These are phyloP conservation scores for Gynochthodes officinalis DNA, from an alignment of 257 asterid species.

Conservation along the genomic window DNA sequence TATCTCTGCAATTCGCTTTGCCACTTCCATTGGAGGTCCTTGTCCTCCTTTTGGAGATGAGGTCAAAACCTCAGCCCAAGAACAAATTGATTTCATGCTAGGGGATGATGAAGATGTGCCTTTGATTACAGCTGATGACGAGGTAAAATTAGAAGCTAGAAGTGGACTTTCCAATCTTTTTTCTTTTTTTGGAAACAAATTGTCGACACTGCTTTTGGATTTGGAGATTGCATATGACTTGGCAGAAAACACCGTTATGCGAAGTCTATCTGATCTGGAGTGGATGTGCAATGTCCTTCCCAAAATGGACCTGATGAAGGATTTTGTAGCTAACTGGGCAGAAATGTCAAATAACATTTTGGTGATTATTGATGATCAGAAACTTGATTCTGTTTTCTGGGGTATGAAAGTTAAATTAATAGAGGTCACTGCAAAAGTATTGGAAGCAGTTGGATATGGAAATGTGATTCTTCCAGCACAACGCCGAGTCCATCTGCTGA, in stretches of 20 bases:
- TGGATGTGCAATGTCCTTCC: conserved; percentile 64
- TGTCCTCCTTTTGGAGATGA: conserved; percentile 60
- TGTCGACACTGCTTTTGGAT: conserved; percentile 36
- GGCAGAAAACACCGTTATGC: conserved; percentile 34
- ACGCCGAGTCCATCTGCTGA: conserved; percentile 46
- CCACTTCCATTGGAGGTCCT: conserved; percentile 45
- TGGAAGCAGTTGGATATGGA: conserved; percentile 80
- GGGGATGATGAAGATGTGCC: conserved; percentile 56
- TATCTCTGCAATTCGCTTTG: conserved; percentile 62
- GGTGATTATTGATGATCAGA: conserved; percentile 34
- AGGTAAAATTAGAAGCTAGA: conserved; percentile 50
- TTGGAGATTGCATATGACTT: conserved; percentile 16
- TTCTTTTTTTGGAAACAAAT: conserved; percentile 40
- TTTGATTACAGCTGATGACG: conserved; percentile 46
- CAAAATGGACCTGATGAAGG: conserved; percentile 65
- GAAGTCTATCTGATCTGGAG: conserved; percentile 49
- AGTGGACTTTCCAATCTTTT: conserved; percentile 46
- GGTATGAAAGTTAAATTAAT: conserved; percentile 51
- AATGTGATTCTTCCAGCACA: conserved; percentile 64
- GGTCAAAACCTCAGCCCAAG: conserved; percentile 67
- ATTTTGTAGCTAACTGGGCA: conserved; percentile 58
- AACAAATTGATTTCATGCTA: conserved; percentile 82
- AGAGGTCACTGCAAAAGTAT: conserved; percentile 63
- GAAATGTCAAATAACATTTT: conserved; percentile 41
- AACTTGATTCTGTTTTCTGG: conserved; percentile 46